Percentiles rank a stretch among this genome's conserved stretches.
Conservation (phyloP, 768 basidiomycete species). For the Calocybe cyanea region DNA sequence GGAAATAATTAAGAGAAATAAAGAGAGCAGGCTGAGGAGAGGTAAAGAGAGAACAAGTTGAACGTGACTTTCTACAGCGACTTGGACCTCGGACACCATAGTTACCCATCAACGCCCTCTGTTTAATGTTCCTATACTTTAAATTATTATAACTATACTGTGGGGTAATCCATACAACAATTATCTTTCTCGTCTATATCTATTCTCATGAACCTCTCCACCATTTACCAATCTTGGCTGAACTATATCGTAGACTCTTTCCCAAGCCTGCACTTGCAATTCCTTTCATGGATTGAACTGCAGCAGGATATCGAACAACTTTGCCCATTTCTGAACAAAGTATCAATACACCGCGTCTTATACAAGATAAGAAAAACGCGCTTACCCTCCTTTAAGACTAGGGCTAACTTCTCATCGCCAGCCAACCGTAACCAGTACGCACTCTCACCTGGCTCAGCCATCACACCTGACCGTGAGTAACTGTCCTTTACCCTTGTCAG, state of each 20-base stretch:
- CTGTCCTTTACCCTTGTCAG: conserved; percentile 50
- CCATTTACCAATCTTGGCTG: conserved; percentile 85
- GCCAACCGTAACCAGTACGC: conserved; percentile 75
- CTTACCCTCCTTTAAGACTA: conserved; percentile 53
- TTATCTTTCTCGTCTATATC: conserved; percentile 8
- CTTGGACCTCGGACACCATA: conserved; percentile 19
- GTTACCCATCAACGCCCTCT: conserved; percentile 10
- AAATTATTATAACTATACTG: conserved; percentile 7
- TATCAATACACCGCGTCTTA: conserved; percentile 1
- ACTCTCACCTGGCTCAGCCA: conserved; percentile 61
- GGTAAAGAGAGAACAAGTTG: not conserved
- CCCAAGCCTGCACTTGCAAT: conserved; percentile 75
- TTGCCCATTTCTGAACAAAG: conserved; percentile 56
- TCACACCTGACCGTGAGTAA: conserved; percentile 35
- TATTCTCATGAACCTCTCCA: conserved; percentile 39
- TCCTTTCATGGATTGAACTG: conserved; percentile 83
- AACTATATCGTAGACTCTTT: conserved; percentile 73
- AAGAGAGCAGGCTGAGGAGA: not conserved
- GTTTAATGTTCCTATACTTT: not conserved
- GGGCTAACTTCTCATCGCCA: conserved; percentile 53
- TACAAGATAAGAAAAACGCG: conserved; percentile 1
- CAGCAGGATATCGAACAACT: conserved; percentile 82
- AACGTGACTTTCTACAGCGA: too few relatives aligned
- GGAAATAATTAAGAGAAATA: not conserved
- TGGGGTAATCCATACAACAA: conserved; percentile 10